Conservation (phyloP, 805 yeast species). For the Candida krabiensis region DNA sequence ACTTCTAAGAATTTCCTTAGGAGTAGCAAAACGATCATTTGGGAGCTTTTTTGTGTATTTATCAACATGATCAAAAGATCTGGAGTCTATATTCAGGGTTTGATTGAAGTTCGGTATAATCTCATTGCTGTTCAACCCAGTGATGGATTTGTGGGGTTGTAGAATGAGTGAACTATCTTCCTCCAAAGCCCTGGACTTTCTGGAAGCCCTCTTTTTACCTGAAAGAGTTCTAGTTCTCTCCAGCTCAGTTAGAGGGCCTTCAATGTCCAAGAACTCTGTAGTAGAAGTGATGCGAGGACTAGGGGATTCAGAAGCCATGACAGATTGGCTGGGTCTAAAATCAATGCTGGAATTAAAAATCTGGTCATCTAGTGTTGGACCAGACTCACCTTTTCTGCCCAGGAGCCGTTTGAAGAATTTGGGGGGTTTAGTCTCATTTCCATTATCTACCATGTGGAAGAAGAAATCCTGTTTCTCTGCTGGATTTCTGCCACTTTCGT, state of each 20-base stretch:
- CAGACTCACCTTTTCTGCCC: slow-evolving; percentile 32
- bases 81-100: slow-evolving; percentile 20
- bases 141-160: slow-evolving; percentile 56
- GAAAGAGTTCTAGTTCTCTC: slow-evolving; percentile 73
- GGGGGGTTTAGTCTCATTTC: slow-evolving; percentile 40
- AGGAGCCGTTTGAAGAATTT: slow-evolving; percentile 46
- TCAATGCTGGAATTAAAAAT: slow-evolving; percentile 22
- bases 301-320: background rate
- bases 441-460: slow-evolving; percentile 43
- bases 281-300: slow-evolving; percentile 32
- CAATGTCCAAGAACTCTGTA: background rate
- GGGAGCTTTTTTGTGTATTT: slow-evolving; percentile 37
- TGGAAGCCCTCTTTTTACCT: slow-evolving; percentile 62
- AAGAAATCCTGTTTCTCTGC: slow-evolving; percentile 32
- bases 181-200: slow-evolving; percentile 64
- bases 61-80: slow-evolving; percentile 42
- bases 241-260: slow-evolving; percentile 40
- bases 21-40: slow-evolving; percentile 43
- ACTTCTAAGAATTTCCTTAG: slow-evolving; percentile 54
- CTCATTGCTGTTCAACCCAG: slow-evolving; percentile 50
- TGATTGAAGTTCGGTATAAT: slow-evolving; percentile 15
- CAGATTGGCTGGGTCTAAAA: background rate
- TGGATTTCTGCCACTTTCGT: slow-evolving; percentile 16
- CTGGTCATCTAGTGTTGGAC: slow-evolving; percentile 34
- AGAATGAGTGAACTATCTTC: slow-evolving; percentile 60